A percentile compares a stretch with the other conserved stretches of the same genome.
phyloP scores from a whole-genome alignment of 2,329 filamentous ascomycete species.

The Fulvia fulva region DNA sequence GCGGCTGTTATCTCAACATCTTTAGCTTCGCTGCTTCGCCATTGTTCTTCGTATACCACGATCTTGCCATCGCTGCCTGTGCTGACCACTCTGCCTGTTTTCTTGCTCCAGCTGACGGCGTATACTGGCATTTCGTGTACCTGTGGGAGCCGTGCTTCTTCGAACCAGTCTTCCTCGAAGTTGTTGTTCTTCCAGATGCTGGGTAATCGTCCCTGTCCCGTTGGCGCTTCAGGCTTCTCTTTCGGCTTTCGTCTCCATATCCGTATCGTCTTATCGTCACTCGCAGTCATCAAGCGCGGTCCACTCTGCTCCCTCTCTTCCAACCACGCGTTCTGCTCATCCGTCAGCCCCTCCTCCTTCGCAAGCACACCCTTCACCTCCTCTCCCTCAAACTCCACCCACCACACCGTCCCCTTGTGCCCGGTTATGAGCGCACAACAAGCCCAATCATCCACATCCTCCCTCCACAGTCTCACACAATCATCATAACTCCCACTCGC shows the following conservation, averaged over 20 bases:
- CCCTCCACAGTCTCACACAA: slow-evolving; percentile 80
- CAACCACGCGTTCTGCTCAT: slow-evolving; percentile 35
- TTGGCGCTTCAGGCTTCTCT: slow-evolving; percentile 47
- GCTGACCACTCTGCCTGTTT: slow-evolving; percentile 75
- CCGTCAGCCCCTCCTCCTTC: slow-evolving; percentile 21
- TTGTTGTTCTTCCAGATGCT: slow-evolving; percentile 75
- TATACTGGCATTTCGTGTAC: slow-evolving; percentile 80
- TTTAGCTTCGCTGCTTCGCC: slow-evolving; percentile 31
- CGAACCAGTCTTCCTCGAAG: slow-evolving; percentile 77
- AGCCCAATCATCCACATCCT: slow-evolving; percentile 91
- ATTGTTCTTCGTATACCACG: slow-evolving; percentile 69
- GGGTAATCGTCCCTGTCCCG: slow-evolving; percentile 63
- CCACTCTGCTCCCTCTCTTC: slow-evolving; percentile 40
- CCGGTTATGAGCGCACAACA: slow-evolving; percentile 78
- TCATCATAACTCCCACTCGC: slow-evolving; percentile 94
- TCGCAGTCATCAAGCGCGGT: slow-evolving; percentile 72
- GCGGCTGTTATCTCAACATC: slow-evolving; percentile 24
- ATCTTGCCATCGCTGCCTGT: slow-evolving; percentile 82
- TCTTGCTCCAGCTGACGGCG: slow-evolving; percentile 75
- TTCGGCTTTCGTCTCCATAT: slow-evolving; percentile 68
- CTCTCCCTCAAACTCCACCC: slow-evolving; percentile 61
- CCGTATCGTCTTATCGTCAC: slow-evolving; percentile 74
- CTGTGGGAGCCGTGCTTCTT: slow-evolving; percentile 69
- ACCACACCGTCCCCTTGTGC: slow-evolving; percentile 87
- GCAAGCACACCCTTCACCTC: slow-evolving; percentile 29